Conservation (phyloP, 2,329 filamentous ascomycete genomes). For the Paraconiothyrium brasiliense region DNA sequence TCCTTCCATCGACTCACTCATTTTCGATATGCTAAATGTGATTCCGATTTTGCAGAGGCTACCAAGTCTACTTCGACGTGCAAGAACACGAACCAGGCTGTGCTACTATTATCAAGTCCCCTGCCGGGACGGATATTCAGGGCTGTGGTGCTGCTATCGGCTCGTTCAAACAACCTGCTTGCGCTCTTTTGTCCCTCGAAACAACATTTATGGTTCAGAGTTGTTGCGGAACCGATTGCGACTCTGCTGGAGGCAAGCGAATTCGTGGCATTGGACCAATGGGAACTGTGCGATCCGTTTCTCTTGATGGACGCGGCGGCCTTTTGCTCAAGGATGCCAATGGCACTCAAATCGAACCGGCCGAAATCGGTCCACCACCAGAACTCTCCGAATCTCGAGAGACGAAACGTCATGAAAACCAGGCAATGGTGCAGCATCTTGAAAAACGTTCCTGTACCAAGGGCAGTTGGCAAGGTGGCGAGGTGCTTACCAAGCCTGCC, state of each 20-base stretch:
- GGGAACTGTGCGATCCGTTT: neutral
- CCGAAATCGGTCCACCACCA: neutral
- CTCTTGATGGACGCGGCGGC: neutral
- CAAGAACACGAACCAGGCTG: neutral
- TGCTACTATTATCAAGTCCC: conserved; percentile 7
- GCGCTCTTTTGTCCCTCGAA: neutral
- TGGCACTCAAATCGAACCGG: neutral
- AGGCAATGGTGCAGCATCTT: neutral
- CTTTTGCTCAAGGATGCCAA: conserved; percentile 1
- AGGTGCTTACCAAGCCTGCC: neutral
- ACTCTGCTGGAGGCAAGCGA: neutral
- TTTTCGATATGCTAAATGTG: neutral
- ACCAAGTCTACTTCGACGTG: neutral
- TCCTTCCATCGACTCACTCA: too few species aligned
- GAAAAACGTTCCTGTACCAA: neutral
- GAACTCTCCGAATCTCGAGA: neutral
- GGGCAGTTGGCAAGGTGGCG: conserved; percentile 4
- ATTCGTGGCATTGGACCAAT: conserved; percentile 1
- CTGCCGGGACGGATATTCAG: neutral
- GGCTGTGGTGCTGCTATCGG: conserved; percentile 3
- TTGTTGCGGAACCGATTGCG: neutral
- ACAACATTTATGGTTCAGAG: conserved; percentile 1
- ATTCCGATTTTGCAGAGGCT: neutral
- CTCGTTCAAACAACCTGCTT: neutral
- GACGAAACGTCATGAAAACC: too few species aligned